These are phyloP conservation scores for Gossypium schwendimanii DNA, from an alignment of 441 rosid species.

Conservation along the genomic window DNA sequence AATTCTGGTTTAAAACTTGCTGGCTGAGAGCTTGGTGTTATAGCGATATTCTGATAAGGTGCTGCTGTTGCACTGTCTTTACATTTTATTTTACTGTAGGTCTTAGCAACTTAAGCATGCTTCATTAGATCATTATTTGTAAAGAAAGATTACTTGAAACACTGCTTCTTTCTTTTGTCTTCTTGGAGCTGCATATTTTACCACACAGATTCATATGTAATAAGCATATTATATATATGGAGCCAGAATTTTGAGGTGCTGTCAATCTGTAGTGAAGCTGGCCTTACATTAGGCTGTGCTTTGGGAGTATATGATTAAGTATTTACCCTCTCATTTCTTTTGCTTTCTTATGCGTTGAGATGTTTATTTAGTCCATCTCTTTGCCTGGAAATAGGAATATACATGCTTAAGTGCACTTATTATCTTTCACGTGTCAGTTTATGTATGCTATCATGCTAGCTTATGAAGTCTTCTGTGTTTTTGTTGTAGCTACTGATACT, in stretches of 20 bases:
- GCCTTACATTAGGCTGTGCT: not conserved
- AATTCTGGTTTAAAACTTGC: not conserved
- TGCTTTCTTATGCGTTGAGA: not conserved
- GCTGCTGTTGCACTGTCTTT: not conserved
- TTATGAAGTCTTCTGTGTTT: not conserved
- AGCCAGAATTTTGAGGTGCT: not conserved
- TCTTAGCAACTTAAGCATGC: not conserved
- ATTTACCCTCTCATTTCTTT: not conserved
- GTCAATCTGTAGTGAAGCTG: not conserved
- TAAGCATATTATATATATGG: not conserved
- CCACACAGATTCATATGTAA: not conserved
- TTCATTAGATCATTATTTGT: not conserved
- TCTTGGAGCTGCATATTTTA: not conserved
- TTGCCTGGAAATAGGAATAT: not conserved
- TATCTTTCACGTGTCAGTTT: not conserved
- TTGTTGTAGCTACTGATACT: not conserved
- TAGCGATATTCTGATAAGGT: not conserved
- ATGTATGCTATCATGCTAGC: not conserved
- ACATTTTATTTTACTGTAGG: not conserved
- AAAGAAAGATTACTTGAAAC: not conserved
- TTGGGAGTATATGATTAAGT: slow-evolving; percentile 1
- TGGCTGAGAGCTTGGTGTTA: not conserved
- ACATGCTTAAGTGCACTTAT: not conserved
- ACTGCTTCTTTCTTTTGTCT: not conserved
- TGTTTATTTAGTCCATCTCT: not conserved